These are phyloP conservation scores for Histomonas meleagridis DNA, from an alignment of 208 protist genomes.

Conservation along the genomic window DNA sequence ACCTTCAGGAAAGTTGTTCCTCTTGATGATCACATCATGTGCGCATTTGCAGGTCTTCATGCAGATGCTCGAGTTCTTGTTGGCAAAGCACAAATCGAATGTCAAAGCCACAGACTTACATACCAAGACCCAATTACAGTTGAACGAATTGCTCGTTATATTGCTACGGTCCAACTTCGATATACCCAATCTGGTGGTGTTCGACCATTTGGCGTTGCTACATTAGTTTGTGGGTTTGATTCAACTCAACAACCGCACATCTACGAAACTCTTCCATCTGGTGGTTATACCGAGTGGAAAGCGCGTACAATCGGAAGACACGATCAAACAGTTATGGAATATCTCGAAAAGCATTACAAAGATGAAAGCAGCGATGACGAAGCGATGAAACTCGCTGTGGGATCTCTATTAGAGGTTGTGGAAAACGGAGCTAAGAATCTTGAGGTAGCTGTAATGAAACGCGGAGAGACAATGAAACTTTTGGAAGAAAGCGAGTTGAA, in stretches of 20 bases:
- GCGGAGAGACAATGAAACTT: conserved; percentile 41
- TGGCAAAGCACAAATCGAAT: conserved; percentile 85
- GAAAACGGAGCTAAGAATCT: conserved; percentile 70
- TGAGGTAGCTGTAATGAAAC: conserved; percentile 55
- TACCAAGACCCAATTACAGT: conserved; percentile 89
- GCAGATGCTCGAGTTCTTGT: conserved; percentile 96
- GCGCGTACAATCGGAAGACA: conserved; percentile 70
- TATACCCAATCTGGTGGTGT: conserved; percentile 79
- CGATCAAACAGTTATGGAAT: conserved; percentile 89
- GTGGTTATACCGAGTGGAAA: conserved; percentile 69
- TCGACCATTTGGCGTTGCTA: conserved; percentile 95
- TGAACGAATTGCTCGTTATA: conserved; percentile 87
- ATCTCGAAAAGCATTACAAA: conserved; percentile 92
- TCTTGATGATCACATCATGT: conserved; percentile 68
- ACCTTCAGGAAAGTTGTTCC: conserved; percentile 93
- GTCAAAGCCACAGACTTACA: conserved; percentile 88
- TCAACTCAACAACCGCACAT: conserved; percentile 69
- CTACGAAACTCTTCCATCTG: conserved; percentile 76
- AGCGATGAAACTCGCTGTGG: conserved; percentile 85
- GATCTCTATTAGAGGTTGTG: conserved; percentile 81
- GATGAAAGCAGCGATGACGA: conserved; percentile 60
- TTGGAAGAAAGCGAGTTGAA: conserved; percentile 52
- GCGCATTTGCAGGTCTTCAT: conserved; percentile 63
- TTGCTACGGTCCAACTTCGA: conserved; percentile 78
- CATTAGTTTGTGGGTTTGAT: conserved; percentile 93